These are phyloP conservation scores for Cladosporium sp. DNA, from an alignment of 2,329 filamentous ascomycete species.

Conservation along the genomic window DNA sequence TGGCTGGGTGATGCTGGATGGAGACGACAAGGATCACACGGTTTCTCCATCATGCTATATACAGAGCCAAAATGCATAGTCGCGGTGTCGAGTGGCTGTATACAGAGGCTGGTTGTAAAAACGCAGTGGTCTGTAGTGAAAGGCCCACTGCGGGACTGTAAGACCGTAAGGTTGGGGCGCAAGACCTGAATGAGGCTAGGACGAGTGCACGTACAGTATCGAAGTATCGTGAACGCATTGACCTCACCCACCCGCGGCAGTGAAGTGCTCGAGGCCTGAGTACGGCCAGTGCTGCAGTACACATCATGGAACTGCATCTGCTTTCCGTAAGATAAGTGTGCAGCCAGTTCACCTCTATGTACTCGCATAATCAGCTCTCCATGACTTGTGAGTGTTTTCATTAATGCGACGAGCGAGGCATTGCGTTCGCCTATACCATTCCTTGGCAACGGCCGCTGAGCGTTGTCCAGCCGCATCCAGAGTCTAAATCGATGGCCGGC, in stretches of 20 bases:
- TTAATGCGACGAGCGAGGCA: too few relatives aligned
- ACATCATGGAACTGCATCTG: not conserved
- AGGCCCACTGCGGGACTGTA: not conserved
- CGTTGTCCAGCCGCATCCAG: not conserved
- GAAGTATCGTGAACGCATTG: not conserved
- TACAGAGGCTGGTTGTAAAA: constrained; percentile 5
- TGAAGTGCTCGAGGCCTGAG: not conserved
- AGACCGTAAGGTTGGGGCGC: constrained; percentile 9
- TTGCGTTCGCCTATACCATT: not conserved
- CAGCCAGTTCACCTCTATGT: too few relatives aligned
- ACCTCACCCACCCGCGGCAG: not conserved
- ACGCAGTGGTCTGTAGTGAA: not conserved
- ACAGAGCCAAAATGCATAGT: not conserved
- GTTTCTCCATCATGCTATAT: constrained; percentile 11
- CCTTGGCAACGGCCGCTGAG: not conserved
- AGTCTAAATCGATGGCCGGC: not conserved
- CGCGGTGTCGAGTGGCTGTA: constrained; percentile 1
- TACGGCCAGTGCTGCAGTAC: not conserved
- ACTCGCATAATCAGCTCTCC: not conserved
- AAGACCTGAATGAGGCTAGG: constrained; percentile 1
- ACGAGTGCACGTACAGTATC: not conserved
- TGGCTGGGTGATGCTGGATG: constrained; percentile 2
- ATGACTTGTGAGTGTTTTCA: too few relatives aligned
- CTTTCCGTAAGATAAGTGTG: not conserved
- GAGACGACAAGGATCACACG: not conserved